Conservation (phyloP, 2,329 filamentous ascomycete genomes). For the Hortaea sp. region DNA sequence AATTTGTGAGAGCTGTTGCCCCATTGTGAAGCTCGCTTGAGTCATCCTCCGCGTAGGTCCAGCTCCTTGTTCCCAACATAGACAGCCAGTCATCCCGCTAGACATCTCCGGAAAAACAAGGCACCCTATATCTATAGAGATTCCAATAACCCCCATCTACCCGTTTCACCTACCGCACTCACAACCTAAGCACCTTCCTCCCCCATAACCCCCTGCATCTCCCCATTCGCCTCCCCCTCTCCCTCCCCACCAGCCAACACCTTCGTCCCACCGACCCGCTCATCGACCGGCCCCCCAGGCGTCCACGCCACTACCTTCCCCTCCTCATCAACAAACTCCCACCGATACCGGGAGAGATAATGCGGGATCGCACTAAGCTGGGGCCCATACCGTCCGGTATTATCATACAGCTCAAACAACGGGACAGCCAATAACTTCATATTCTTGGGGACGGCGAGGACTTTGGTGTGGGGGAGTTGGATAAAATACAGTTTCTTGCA, state of each 20-base stretch:
- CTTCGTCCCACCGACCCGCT: conserved; percentile 18
- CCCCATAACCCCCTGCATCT: conserved; percentile 2
- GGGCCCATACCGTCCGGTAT: conserved; percentile 86
- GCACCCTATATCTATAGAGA: too few species aligned
- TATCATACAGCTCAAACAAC: conserved; percentile 96
- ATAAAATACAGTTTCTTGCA: conserved; percentile 99
- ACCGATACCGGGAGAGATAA: conserved; percentile 88
- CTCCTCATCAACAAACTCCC: conserved; percentile 91
- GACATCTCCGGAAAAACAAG: too few species aligned
- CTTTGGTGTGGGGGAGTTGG: conserved; percentile 83
- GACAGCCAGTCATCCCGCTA: too few species aligned
- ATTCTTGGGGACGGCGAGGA: conserved; percentile 94
- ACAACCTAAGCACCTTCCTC: not conserved
- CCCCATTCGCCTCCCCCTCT: not conserved
- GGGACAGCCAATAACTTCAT: conserved; percentile 98
- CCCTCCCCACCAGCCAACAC: conserved; percentile 22
- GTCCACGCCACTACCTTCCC: conserved; percentile 59
- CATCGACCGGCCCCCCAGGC: conserved; percentile 20
- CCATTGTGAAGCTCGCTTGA: too few species aligned
- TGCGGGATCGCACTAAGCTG: conserved; percentile 95
- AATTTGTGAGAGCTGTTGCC: too few species aligned
- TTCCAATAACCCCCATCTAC: too few species aligned
- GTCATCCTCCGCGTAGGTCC: too few species aligned
- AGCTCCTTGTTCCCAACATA: too few species aligned
- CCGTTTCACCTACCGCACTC: too few species aligned